phyloP scores from a whole-genome alignment of 768 basidiomycete genomes.

The Pisolithus orientalis region DNA sequence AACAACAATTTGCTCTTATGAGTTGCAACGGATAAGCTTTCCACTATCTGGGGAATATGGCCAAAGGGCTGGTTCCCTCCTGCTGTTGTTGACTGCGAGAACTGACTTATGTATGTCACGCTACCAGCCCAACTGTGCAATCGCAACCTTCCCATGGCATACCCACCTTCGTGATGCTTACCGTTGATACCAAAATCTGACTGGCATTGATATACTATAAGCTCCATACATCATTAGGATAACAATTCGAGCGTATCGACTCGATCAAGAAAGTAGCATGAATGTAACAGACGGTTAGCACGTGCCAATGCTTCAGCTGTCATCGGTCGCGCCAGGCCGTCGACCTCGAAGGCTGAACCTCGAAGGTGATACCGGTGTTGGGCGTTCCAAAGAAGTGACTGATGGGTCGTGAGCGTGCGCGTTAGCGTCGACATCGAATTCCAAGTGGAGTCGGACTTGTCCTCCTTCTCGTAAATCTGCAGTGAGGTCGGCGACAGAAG shows the following conservation, averaged over 20 bases:
- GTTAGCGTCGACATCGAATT: conserved; percentile 56
- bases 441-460: conserved; percentile 59
- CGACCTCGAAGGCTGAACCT: conserved; percentile 64
- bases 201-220: too few relatives aligned
- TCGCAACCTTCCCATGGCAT: too few relatives aligned
- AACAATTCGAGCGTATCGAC: background rate
- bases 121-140: too few relatives aligned
- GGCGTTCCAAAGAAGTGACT: conserved; percentile 27
- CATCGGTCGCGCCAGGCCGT: conserved; percentile 45
- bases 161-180: too few relatives aligned
- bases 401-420: conserved; percentile 25
- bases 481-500: conserved; percentile 59
- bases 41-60: too few relatives aligned
- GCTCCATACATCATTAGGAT: too few relatives aligned
- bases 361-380: conserved; percentile 49
- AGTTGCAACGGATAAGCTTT: too few relatives aligned
- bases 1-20: too few relatives aligned
- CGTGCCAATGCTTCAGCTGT: conserved; percentile 25
- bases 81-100: too few relatives aligned
- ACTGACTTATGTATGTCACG: too few relatives aligned
- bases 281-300: background rate
- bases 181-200: too few relatives aligned
- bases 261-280: conserved; percentile 2
- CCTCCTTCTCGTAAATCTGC: conserved; percentile 65
- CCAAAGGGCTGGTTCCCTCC: too few relatives aligned